A percentile compares a stretch with the other conserved stretches of the same genome.
These are phyloP conservation scores for Pseudogymnoascus sp. DNA, from an alignment of 2,329 filamentous ascomycete genomes.

Conservation along the genomic window DNA sequence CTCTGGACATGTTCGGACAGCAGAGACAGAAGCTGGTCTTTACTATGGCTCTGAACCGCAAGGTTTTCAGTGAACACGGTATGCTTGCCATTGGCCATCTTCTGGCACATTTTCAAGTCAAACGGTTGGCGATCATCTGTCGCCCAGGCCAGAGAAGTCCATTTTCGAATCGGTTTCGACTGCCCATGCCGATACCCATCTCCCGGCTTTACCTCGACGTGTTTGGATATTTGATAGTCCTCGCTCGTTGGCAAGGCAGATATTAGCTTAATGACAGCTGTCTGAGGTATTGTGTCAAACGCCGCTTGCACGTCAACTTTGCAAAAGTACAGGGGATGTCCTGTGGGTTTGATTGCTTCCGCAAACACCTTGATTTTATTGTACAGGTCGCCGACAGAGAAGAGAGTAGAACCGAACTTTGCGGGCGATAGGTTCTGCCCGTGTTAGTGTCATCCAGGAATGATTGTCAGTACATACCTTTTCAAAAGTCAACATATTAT, in stretches of 20 bases:
- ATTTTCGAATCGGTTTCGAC: constrained; percentile 24
- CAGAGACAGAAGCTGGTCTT: constrained; percentile 56
- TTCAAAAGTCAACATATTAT: constrained; percentile 71
- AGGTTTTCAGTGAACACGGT: constrained; percentile 71
- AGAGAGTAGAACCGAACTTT: constrained; percentile 69
- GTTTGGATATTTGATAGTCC: constrained; percentile 63
- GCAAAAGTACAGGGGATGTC: constrained; percentile 64
- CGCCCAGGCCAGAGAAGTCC: constrained; percentile 23
- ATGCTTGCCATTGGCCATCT: constrained; percentile 36
- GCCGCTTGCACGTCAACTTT: constrained; percentile 89
- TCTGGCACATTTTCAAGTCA: constrained; percentile 20
- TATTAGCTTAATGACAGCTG: constrained; percentile 61
- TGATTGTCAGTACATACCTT: constrained; percentile 44
- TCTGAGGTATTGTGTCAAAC: constrained; percentile 91
- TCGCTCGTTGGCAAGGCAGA: constrained; percentile 45
- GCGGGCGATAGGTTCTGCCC: constrained; percentile 41
- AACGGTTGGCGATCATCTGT: constrained; percentile 24
- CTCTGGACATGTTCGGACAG: constrained; percentile 71
- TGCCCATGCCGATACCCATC: constrained; percentile 15
- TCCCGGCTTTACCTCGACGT: constrained; percentile 60
- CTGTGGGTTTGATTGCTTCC: constrained; percentile 32
- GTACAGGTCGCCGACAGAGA: constrained; percentile 76
- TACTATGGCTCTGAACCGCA: constrained; percentile 47
- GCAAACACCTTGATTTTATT: constrained; percentile 64
- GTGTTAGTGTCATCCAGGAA: constrained; percentile 15